Evolutionary conservation across 257 asterid species (phyloP), one percentile per base, ranked within the genome.

Genomic region (Handroanthus guayacan): DNA sequence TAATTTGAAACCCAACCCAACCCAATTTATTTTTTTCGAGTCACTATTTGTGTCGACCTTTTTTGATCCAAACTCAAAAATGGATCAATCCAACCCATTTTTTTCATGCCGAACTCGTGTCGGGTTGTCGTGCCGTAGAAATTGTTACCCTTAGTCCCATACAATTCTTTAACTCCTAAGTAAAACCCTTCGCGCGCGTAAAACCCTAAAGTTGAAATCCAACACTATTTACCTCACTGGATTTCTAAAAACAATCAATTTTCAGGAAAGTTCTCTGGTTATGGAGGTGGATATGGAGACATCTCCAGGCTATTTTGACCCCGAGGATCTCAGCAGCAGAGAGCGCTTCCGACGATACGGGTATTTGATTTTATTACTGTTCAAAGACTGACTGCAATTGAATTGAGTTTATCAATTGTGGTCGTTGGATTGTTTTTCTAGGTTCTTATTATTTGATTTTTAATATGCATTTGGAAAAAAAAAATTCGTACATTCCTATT

Each of bases 321-420:
- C 99, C 1, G 87, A 91, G 75, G 89, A 92, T 85, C 83, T 89
- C 78, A 87, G 87, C 77, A 85, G 79, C 51, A 84, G 99, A 73
- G 97, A 93, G 89, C 91, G 91, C 10, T 95, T 84, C 76, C 97
- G 99, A 63, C 92, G 99, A 81, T 95, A 89, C 86, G 91, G 99
- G 97, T 94, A 89, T 50, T 31, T 47, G 20, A 52, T 37, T 76
- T 17, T 12, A 17, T 14, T 25, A 16, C 14, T 58, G 71, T 51
- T 0, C 5, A 34, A 51, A 25, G 5, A 45, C 48, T 43, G 9
- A 31, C 17, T 9, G 41, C 43, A 45, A 36, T 0, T 1, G 8
- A 41, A 14, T 39, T 8, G 14, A 16, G 55, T 37, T 69, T 14
- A 69, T 62, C 39, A 31, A 17, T 77, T 71, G 48, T 68, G 12